A percentile compares a stretch with the other conserved stretches of the same genome.
These are phyloP conservation scores for Podila clonocystis DNA, from an alignment of 192 early-diverging fungal species.

Conservation along the genomic window DNA sequence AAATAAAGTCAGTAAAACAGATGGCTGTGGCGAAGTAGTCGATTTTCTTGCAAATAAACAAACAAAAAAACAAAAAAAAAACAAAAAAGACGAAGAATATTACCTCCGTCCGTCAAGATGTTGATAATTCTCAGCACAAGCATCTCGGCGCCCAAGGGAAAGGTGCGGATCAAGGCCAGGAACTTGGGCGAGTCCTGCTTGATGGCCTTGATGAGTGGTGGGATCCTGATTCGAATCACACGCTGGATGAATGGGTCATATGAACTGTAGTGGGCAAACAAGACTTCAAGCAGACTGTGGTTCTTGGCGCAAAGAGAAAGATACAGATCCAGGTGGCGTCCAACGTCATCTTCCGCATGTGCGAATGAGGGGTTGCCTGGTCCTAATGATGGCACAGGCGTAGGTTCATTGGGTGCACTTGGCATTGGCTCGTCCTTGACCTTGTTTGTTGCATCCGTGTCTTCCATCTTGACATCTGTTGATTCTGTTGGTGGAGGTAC, in stretches of 20 bases:
- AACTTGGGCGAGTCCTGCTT: slow-evolving; percentile 64
- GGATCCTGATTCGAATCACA: slow-evolving; percentile 66
- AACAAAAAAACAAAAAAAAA: too few relatives aligned
- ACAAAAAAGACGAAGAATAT: neutral
- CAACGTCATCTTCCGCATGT: slow-evolving; percentile 71
- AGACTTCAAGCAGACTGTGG: slow-evolving; percentile 64
- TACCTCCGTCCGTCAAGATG: slow-evolving; percentile 70
- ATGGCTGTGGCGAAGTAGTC: too few relatives aligned
- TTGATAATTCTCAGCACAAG: slow-evolving; percentile 71
- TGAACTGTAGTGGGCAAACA: slow-evolving; percentile 26
- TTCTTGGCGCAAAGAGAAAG: slow-evolving; percentile 82
- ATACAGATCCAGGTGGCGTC: slow-evolving; percentile 75
- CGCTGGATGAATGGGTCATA: slow-evolving; percentile 56
- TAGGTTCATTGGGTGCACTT: slow-evolving; percentile 26
- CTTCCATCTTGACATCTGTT: slow-evolving; percentile 6
- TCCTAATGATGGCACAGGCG: slow-evolving; percentile 56
- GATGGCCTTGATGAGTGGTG: slow-evolving; percentile 73
- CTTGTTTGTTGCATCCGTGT: slow-evolving; percentile 1
- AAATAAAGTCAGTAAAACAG: slow-evolving; percentile 3
- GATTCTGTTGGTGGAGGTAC: neutral
- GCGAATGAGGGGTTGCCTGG: slow-evolving; percentile 9
- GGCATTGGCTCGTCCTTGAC: slow-evolving; percentile 8
- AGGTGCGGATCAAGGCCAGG: slow-evolving; percentile 65
- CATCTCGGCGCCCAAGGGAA: slow-evolving; percentile 77
- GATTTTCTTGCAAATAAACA: slow-evolving; percentile 5